Evolutionary conservation across 805 yeast genomes (phyloP).

Genomic region (Hanseniaspora mollemarum): DNA sequence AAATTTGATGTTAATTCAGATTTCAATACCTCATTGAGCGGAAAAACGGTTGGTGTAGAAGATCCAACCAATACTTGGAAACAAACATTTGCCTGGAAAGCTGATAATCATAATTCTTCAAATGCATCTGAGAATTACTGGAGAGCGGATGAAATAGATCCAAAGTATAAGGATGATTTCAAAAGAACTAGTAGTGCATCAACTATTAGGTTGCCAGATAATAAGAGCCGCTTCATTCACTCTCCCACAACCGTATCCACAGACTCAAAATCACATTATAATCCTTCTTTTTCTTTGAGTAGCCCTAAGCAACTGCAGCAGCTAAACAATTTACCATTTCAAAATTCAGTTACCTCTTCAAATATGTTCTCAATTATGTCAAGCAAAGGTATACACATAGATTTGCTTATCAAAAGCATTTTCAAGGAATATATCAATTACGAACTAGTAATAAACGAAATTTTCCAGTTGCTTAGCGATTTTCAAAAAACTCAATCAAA

Average conservation of each 20-base stretch:
- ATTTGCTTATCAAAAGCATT: slow-evolving; percentile 19
- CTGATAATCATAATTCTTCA: neutral
- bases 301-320: neutral
- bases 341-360: neutral
- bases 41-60: neutral
- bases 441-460: slow-evolving; percentile 25
- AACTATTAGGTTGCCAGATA: neutral
- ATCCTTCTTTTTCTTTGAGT: neutral
- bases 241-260: neutral
- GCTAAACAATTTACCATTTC: neutral
- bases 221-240: neutral
- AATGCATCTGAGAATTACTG: neutral
- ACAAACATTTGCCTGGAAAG: neutral
- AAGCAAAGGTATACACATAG: slow-evolving; percentile 17
- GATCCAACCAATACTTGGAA: neutral
- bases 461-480: slow-evolving; percentile 25
- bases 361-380: slow-evolving; percentile 8
- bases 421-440: slow-evolving; percentile 26
- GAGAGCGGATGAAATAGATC: neutral
- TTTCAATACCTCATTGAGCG: neutral
- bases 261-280: too few species aligned
- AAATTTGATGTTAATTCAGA: slow-evolving; percentile 15
- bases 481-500: slow-evolving; percentile 19
- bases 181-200: neutral
- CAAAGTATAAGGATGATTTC: neutral